Evolutionary conservation across 805 yeast species (phyloP), one percentile per base, ranked within the genome.

Genomic region (Candida berthetii): DNA sequence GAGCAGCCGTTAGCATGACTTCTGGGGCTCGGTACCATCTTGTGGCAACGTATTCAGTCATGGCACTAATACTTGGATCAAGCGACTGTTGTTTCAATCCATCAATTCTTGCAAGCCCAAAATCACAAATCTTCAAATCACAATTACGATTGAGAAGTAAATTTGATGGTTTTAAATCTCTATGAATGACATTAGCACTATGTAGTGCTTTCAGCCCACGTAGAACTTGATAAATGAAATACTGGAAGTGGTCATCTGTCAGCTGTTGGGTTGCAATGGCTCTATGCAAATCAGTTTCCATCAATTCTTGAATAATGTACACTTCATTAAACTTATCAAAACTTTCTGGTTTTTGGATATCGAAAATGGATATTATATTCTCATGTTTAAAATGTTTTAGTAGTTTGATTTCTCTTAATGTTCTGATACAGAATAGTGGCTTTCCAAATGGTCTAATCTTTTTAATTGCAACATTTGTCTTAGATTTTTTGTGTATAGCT

Each of bases 1-100:
- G 87, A 48, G 89, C 91, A 54, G 90, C 88, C 13, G 96, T 88
- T 38, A 91, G 72, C 98, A 91, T 91, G 59, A 91, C 89, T 55
- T 91, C 98, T 0, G 98, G 98, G 1, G 98, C 98, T 42, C 98
- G 72, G 62, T 91, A 91, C 97, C 98, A 91, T 49, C 98, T 71
- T 3, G 98, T 91, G 9, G 98, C 98, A 35, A 91, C 98, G 59
- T 91, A 91, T 62, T 91, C 98, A 3, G 98, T 91, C 95, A 91
- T 84, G 60, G 80, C 81, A 5, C 87, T 78, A 74, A 57, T 80
- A 81, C 55, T 80, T 82, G 42, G 68, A 68, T 44, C 76, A 69
- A 31, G 87, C 78, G 44, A 78, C 17, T 80, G 65, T 44, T 85
- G 43, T 33, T 17, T 29, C 48, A 43, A 53, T 11, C 55, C 59